These are phyloP conservation scores for Coemansia sp. DNA, from an alignment of 192 early-diverging fungal species.

Conservation along the genomic window DNA sequence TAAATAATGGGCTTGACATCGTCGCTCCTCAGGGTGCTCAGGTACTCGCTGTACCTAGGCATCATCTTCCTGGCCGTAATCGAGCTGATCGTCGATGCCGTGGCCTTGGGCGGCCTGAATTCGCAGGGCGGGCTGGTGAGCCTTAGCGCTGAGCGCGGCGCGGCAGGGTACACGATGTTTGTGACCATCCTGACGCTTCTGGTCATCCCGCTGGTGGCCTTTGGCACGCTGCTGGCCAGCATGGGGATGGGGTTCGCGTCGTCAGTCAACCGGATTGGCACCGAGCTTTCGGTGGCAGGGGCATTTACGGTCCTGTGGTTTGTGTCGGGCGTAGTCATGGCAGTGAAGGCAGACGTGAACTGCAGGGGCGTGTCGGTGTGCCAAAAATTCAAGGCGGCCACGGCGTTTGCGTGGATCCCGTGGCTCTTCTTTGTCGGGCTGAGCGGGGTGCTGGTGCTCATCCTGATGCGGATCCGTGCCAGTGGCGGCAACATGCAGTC, in stretches of 20 bases:
- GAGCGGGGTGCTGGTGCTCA: slow-evolving; percentile 5
- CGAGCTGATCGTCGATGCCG: slow-evolving; percentile 37
- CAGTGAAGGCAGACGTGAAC: slow-evolving; percentile 14
- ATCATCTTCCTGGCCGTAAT: slow-evolving; percentile 22
- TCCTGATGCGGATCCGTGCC: slow-evolving; percentile 11
- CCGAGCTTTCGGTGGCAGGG: slow-evolving; percentile 8
- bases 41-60: slow-evolving; percentile 29
- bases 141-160: slow-evolving; percentile 7
- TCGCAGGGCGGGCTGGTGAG: not conserved
- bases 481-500: slow-evolving; percentile 18
- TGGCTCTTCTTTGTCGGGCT: slow-evolving; percentile 21
- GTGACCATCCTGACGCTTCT: slow-evolving; percentile 27
- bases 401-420: slow-evolving; percentile 32
- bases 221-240: slow-evolving; percentile 12
- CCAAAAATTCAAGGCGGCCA: slow-evolving; percentile 28
- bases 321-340: slow-evolving; percentile 33
- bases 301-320: slow-evolving; percentile 24
- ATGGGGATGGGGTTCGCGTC: slow-evolving; percentile 7
- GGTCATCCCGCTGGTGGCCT: slow-evolving; percentile 15
- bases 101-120: slow-evolving; percentile 24
- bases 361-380: slow-evolving; percentile 14
- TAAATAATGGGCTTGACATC: slow-evolving; percentile 2
- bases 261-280: slow-evolving; percentile 15
- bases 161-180: slow-evolving; percentile 44
- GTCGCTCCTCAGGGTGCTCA: slow-evolving; percentile 11